Conservation (phyloP, 495 filamentous ascomycete species). For the Trichoderma gamsii region DNA sequence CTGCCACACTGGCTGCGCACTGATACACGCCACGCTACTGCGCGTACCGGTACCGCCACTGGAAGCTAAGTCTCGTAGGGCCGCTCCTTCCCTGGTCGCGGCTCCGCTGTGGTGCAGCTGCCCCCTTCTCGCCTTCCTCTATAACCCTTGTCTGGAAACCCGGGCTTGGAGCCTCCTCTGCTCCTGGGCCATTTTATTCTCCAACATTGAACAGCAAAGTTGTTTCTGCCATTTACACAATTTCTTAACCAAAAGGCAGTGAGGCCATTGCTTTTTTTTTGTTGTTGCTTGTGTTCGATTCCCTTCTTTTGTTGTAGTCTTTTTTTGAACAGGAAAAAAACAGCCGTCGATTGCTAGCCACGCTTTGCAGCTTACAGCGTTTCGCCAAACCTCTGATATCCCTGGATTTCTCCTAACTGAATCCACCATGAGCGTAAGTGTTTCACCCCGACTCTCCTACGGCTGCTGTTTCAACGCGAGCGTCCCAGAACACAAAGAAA, state of each 20-base stretch:
- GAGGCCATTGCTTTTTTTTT: not conserved
- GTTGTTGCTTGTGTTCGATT: not conserved
- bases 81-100: not conserved
- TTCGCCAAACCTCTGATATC: constrained; percentile 18
- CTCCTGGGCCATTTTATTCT: constrained; percentile 30
- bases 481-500: constrained; percentile 1
- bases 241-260: not conserved
- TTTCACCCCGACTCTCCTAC: constrained; percentile 21
- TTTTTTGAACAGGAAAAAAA: not conserved
- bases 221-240: not conserved
- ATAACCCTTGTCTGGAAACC: constrained; percentile 10
- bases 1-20: not conserved
- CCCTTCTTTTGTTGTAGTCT: not conserved
- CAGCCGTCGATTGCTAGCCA: not conserved
- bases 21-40: not conserved
- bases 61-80: not conserved
- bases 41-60: not conserved
- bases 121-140: constrained; percentile 10
- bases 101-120: constrained; percentile 1
- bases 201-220: not conserved
- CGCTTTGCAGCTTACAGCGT: constrained; percentile 10
- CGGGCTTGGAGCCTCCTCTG: constrained; percentile 1
- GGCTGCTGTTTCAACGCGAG: constrained; percentile 8
- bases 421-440: constrained; percentile 44
- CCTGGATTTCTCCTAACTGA: constrained; percentile 20